Conservation (phyloP, 257 asterid species). For the Linaria vulgaris region DNA sequence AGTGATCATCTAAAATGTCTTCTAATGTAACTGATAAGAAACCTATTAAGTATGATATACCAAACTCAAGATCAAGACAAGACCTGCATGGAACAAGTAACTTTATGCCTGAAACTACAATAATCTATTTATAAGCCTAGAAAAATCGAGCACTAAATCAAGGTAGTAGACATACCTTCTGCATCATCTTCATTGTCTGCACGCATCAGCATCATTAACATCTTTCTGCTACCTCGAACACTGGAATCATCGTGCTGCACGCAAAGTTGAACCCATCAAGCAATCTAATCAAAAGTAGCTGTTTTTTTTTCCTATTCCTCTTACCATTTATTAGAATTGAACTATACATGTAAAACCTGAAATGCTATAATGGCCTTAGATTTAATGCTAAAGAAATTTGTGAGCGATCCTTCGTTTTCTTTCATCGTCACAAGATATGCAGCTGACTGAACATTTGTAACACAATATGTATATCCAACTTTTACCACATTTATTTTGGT, state of each 20-base stretch:
- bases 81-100: not conserved
- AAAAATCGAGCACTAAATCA: not conserved
- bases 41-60: not conserved
- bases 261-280: not conserved
- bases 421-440: too few relatives aligned
- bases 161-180: conserved; percentile 42
- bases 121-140: too few relatives aligned
- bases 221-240: conserved; percentile 59
- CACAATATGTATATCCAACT: too few relatives aligned
- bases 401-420: too few relatives aligned
- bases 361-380: not conserved
- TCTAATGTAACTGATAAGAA: too few relatives aligned
- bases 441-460: too few relatives aligned
- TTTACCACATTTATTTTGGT: too few relatives aligned
- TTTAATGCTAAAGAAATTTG: not conserved
- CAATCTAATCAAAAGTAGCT: not conserved
- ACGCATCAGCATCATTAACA: conserved; percentile 50
- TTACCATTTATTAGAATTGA: not conserved
- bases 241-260: conserved; percentile 52
- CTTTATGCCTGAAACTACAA: not conserved
- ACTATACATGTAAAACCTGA: not conserved
- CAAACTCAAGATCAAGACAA: not conserved
- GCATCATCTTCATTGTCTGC: conserved; percentile 55
- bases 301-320: not conserved
- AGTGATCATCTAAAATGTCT: too few relatives aligned